Conservation (phyloP, 371 early-diverging fungal species). For the Capillidium rhysosporum region DNA sequence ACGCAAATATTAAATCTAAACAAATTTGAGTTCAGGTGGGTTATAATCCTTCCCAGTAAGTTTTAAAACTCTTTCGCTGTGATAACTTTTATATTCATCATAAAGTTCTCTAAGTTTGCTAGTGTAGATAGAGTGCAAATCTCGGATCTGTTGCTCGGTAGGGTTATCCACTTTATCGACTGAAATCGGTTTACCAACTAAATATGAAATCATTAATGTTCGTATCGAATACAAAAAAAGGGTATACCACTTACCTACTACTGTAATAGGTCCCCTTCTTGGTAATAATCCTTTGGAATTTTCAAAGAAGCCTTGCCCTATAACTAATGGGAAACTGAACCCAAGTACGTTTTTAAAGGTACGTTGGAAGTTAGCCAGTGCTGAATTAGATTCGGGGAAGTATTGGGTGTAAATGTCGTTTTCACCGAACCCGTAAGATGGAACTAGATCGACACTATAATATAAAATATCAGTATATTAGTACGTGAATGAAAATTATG, state of each 20-base stretch:
- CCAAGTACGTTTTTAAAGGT: conserved; percentile 31
- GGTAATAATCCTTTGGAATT: conserved; percentile 36
- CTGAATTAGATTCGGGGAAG: conserved; percentile 23
- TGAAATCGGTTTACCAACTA: conserved; percentile 39
- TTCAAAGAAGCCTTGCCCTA: conserved; percentile 49
- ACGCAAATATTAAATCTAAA: too few species aligned
- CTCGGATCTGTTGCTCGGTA: conserved; percentile 18
- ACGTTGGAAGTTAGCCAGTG: conserved; percentile 27
- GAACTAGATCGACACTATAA: conserved; percentile 36
- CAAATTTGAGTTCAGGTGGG: too few species aligned
- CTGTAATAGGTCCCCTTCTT: conserved; percentile 23
- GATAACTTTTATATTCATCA: conserved; percentile 30
- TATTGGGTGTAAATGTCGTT: conserved; percentile 54
- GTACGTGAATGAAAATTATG: background rate
- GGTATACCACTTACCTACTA: conserved; percentile 20
- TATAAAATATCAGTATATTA: too few species aligned
- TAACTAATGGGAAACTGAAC: conserved; percentile 45
- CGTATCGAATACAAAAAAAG: too few species aligned
- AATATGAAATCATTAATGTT: background rate
- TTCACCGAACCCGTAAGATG: conserved; percentile 59
- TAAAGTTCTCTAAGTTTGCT: conserved; percentile 30
- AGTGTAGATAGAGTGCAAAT: background rate
- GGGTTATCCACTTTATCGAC: conserved; percentile 29
- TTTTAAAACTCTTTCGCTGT: too few species aligned
- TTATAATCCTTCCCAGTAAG: too few species aligned